Percentiles rank a stretch among this genome's conserved stretches.
These are phyloP conservation scores for Evernia prunastri DNA, from an alignment of 495 filamentous ascomycete species.

Conservation along the genomic window DNA sequence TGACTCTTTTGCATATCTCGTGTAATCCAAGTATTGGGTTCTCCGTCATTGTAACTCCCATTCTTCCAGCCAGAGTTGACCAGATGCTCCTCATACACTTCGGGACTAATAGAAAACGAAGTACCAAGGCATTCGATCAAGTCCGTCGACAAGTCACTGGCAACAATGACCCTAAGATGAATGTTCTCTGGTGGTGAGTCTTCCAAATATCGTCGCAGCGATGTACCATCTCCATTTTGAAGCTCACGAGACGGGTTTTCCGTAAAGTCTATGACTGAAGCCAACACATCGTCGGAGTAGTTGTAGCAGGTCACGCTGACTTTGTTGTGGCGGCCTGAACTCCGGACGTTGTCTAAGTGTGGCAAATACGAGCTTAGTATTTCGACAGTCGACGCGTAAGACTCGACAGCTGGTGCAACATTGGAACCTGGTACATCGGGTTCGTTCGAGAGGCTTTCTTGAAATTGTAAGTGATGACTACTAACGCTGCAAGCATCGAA, in stretches of 20 bases:
- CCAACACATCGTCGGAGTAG: not conserved
- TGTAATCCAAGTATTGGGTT: slow-evolving; percentile 10
- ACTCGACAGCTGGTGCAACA: not conserved
- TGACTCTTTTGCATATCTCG: slow-evolving; percentile 12
- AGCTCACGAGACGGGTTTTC: not conserved
- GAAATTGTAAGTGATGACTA: not conserved
- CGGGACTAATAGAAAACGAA: slow-evolving; percentile 5
- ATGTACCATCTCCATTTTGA: not conserved
- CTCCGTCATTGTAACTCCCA: not conserved
- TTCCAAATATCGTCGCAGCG: not conserved
- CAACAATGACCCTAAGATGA: not conserved
- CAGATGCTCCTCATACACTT: slow-evolving; percentile 19
- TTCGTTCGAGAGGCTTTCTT: not conserved
- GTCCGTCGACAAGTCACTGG: not conserved
- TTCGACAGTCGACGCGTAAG: not conserved
- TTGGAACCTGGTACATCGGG: not conserved
- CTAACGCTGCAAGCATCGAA: no score
- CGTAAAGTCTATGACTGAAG: not conserved
- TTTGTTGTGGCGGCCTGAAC: not conserved
- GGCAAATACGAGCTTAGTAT: not conserved
- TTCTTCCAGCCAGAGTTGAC: slow-evolving; percentile 18
- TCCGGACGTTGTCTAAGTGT: not conserved
- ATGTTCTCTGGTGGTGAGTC: not conserved
- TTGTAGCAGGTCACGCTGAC: slow-evolving; percentile 1
- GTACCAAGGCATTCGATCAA: slow-evolving; percentile 6